phyloP scores from a whole-genome alignment of 305 asterid genomes.

The Fraxinus paxiana region DNA sequence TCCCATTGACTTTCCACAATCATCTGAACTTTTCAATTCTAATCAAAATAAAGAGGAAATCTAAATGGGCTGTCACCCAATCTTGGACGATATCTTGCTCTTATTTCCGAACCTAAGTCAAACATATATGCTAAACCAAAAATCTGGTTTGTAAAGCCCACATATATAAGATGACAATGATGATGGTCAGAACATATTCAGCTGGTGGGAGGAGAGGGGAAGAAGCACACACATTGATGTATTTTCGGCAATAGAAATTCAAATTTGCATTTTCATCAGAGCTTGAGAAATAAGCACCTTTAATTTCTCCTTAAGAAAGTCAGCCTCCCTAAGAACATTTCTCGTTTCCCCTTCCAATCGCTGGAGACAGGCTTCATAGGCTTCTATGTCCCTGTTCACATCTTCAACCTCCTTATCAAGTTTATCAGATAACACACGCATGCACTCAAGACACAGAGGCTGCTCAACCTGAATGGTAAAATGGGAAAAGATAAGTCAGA shows the following conservation, averaged over 20 bases:
- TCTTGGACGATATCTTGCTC: neutral
- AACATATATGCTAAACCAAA: neutral
- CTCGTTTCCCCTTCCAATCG: conserved; percentile 88
- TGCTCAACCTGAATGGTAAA: conserved; percentile 68
- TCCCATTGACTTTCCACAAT: conserved; percentile 9
- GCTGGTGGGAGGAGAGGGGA: neutral
- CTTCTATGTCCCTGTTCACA: conserved; percentile 73
- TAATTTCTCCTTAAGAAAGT: conserved; percentile 83
- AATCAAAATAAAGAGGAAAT: neutral
- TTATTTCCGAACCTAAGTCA: neutral
- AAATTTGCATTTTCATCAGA: neutral
- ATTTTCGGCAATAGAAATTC: neutral
- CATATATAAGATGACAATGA: neutral
- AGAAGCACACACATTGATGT: conserved; percentile 8
- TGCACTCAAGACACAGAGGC: conserved; percentile 96
- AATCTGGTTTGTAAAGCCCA: neutral
- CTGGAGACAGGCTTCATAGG: conserved; percentile 86
- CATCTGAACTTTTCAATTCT: neutral
- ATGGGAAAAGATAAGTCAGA: conserved; percentile 4
- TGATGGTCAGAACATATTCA: neutral
- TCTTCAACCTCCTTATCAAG: conserved; percentile 98
- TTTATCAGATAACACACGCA: conserved; percentile 84
- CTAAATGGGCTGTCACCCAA: neutral
- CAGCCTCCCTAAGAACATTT: conserved; percentile 76
- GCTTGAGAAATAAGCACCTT: conserved; percentile 51